phyloP scores from a whole-genome alignment of 2,329 filamentous ascomycete genomes.

The Falciphora oryzae region DNA sequence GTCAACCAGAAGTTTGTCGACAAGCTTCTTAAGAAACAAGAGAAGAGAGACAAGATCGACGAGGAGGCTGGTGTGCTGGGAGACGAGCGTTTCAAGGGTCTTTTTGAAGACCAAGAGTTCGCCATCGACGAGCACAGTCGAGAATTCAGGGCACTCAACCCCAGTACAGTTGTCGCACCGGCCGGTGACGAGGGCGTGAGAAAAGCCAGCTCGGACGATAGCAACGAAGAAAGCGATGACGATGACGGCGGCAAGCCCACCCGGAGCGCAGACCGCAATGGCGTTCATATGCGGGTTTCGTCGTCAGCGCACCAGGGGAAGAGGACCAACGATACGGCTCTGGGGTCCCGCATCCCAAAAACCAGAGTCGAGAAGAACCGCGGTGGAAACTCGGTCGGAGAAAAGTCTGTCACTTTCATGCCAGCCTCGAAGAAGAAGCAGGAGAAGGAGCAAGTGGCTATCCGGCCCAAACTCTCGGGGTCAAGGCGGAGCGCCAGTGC shows the following conservation, averaged over 20 bases:
- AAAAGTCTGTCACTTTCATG: conserved; percentile 67
- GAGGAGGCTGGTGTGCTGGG: conserved; percentile 62
- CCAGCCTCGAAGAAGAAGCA: conserved; percentile 52
- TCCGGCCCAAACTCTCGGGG: conserved; percentile 30
- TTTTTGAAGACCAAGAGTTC: conserved; percentile 94
- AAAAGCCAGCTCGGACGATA: conserved; percentile 28
- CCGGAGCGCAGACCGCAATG: conserved; percentile 25
- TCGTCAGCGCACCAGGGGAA: conserved; percentile 59
- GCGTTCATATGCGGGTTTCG: conserved; percentile 60
- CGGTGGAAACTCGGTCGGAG: conserved; percentile 49
- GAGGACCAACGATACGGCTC: conserved; percentile 47
- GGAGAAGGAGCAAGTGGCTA: conserved; percentile 29
- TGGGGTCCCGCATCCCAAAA: conserved; percentile 52
- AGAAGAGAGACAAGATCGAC: conserved; percentile 53
- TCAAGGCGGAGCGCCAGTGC: conserved; percentile 65
- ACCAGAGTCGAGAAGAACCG: conserved; percentile 38
- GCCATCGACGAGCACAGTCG: conserved; percentile 81
- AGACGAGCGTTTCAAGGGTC: conserved; percentile 77
- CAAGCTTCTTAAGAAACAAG: conserved; percentile 62
- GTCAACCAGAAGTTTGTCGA: conserved; percentile 82
- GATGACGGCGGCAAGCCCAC: conserved; percentile 27
- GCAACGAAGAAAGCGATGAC: conserved; percentile 35
- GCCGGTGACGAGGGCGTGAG: conserved; percentile 28
- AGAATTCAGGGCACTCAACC: conserved; percentile 86
- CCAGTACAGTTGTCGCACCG: conserved; percentile 61